phyloP scores from a whole-genome alignment of 2,329 filamentous ascomycete species.

The Penicillium psychrosexuale region DNA sequence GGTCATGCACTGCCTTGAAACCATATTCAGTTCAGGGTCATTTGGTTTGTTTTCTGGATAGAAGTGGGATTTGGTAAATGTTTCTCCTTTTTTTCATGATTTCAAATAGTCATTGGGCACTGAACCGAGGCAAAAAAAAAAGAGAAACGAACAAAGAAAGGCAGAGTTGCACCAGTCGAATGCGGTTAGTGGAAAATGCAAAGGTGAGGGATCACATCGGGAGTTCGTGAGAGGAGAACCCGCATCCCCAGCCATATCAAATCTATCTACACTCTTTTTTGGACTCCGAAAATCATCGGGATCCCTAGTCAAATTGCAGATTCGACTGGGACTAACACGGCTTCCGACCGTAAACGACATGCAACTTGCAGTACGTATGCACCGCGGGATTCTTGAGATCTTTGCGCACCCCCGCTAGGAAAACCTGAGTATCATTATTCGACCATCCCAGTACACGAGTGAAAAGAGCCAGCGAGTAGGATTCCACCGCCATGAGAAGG shows the following conservation, averaged over 20 bases:
- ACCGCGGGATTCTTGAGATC: slow-evolving; percentile 38
- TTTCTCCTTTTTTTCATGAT: neutral
- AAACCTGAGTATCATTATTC: slow-evolving; percentile 37
- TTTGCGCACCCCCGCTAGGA: slow-evolving; percentile 38
- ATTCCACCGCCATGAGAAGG: slow-evolving; percentile 30
- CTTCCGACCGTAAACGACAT: slow-evolving; percentile 33
- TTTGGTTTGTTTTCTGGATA: neutral
- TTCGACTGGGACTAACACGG: slow-evolving; percentile 29
- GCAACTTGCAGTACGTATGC: slow-evolving; percentile 37
- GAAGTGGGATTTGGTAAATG: neutral
- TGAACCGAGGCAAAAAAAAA: neutral
- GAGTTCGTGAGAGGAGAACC: neutral
- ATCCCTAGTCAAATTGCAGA: slow-evolving; percentile 27
- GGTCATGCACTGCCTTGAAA: slow-evolving; percentile 1
- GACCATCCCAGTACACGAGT: slow-evolving; percentile 37
- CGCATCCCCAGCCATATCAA: neutral
- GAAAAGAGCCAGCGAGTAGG: slow-evolving; percentile 32
- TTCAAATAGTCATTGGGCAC: neutral
- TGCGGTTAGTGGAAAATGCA: neutral
- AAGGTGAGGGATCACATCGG: neutral
- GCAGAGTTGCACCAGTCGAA: neutral
- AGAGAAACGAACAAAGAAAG: neutral
- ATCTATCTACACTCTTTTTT: neutral
- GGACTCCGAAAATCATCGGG: slow-evolving; percentile 5
- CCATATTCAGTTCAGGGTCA: slow-evolving; percentile 5